These are phyloP conservation scores for Fusarium nisikadoi DNA, from an alignment of 2,329 filamentous ascomycete species.

Conservation along the genomic window DNA sequence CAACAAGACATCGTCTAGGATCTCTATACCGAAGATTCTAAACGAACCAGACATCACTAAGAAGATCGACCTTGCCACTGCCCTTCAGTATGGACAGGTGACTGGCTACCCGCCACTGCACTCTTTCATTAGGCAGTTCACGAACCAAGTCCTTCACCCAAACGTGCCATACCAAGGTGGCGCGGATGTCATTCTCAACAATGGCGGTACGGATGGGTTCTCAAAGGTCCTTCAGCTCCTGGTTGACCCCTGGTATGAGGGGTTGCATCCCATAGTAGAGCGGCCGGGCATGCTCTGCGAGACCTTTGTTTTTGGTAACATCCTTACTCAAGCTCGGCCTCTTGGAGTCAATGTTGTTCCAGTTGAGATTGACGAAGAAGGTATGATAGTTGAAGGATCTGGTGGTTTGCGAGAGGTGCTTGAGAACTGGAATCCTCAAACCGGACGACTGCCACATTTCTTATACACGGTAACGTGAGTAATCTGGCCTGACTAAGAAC, in stretches of 20 bases:
- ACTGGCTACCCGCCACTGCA: conserved; percentile 83
- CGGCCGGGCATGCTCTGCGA: conserved; percentile 84
- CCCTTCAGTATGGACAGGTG: conserved; percentile 87
- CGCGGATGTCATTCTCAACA: conserved; percentile 81
- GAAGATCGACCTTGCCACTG: conserved; percentile 83
- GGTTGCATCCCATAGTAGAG: conserved; percentile 72
- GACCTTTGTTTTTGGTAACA: conserved; percentile 82
- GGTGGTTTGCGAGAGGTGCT: conserved; percentile 83
- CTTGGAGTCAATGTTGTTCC: conserved; percentile 78
- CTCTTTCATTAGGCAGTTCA: conserved; percentile 82
- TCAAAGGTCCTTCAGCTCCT: conserved; percentile 80
- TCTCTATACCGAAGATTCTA: conserved; percentile 77
- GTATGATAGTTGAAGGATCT: conserved; percentile 79
- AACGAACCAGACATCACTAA: conserved; percentile 67
- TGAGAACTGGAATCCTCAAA: conserved; percentile 80
- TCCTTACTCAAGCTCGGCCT: conserved; percentile 73
- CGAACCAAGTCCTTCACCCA: conserved; percentile 80
- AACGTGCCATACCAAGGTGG: conserved; percentile 81
- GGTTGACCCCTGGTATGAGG: conserved; percentile 78
- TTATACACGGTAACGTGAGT: conserved; percentile 91
- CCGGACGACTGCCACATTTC: conserved; percentile 81
- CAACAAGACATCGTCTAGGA: conserved; percentile 58
- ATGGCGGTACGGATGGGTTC: conserved; percentile 88
- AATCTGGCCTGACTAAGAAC: background rate
- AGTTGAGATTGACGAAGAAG: conserved; percentile 80